Base-by-base conservation (phyloP, 331 rosid genomes). In the Dryas integrifolia region DNA sequence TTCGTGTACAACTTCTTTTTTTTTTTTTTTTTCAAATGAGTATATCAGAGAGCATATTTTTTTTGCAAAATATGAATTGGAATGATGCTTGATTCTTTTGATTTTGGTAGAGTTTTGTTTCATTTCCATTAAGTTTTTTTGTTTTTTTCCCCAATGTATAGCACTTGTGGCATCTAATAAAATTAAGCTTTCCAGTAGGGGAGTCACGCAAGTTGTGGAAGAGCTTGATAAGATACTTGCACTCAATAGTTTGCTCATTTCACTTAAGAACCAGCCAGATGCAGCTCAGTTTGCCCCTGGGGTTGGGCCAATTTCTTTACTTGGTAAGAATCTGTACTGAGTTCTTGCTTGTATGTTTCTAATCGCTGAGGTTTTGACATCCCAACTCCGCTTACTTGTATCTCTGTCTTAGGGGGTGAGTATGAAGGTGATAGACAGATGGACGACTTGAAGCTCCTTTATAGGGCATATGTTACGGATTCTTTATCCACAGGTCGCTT, bases 191-290 rank as follows among this genome's bases (percentile, higher is more conserved):
- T 88, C 62, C 93, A 95, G 99, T 74, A 59, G 82, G 75, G 96
- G 82, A 74, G 87, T 81, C 69, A 65, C 65, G 9, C 80, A 84
- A 82, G 93, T 81, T 66, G 89, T 86, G 79, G 86, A 81, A 75
- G 93, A 91, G 86, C 90, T 95, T 49, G 87, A 88, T 74, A 85
- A 75, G 83, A 69, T 86, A 68, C 75, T 95, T 68, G 85, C 81
- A 66, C 85, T 92, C 77, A 95, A 92, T 78, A 70, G 72, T 76
- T 83, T 79, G 82, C 96, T 95, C 62, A 83, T 87, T 81, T 86
- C 96, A 65, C 84, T 95, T 10, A 92, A 86, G 92, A 92, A 78
- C 79, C 93, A 88, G 72, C 82, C 88, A n/a, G 92, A 87, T 75
- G 89, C 78, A 35, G 92, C 72, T 76, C 79, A 64, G 76, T 87